phyloP scores from a whole-genome alignment of 1,284 basidiomycete species.

The Microbotryum intermedium region DNA sequence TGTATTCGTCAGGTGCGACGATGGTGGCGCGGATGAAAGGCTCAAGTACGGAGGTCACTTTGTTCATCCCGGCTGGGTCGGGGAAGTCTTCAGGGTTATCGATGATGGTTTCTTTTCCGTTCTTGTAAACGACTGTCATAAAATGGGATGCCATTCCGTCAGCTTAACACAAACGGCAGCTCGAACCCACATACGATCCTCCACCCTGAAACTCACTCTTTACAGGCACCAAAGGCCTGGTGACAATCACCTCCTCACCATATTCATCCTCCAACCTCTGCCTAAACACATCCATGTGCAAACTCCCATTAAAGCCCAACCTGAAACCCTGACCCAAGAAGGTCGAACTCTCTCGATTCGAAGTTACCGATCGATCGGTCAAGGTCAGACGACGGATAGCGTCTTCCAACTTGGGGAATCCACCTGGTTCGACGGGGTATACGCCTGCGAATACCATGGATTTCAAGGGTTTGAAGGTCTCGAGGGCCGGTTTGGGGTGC shows the following conservation, averaged over 20 bases:
- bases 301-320: constrained; percentile 86
- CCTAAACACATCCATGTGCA: constrained; percentile 96
- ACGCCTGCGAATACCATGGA: constrained; percentile 97
- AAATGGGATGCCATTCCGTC: background rate
- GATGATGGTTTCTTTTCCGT: constrained; percentile 56
- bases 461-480: constrained; percentile 82
- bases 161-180: too few relatives aligned
- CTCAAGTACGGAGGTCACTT: constrained; percentile 71
- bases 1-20: constrained; percentile 31
- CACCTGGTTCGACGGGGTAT: constrained; percentile 83
- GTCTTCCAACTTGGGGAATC: constrained; percentile 91
- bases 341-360: constrained; percentile 85
- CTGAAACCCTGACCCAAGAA: constrained; percentile 93
- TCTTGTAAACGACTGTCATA: constrained; percentile 58
- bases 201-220: constrained; percentile 64
- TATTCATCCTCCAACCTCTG: constrained; percentile 97
- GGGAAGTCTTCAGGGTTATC: constrained; percentile 92
- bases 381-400: constrained; percentile 82
- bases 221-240: constrained; percentile 87
- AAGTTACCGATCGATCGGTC: constrained; percentile 80
- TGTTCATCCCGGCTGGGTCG: constrained; percentile 54
- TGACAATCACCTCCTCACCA: constrained; percentile 47
- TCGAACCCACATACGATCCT: too few relatives aligned
- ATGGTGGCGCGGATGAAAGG: constrained; percentile 49
- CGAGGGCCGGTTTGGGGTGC: constrained; percentile 69